Percentiles rank a stretch among this genome's conserved stretches.
Conservation (phyloP, 192 early-diverging fungal genomes). For the Backusella luteola region DNA sequence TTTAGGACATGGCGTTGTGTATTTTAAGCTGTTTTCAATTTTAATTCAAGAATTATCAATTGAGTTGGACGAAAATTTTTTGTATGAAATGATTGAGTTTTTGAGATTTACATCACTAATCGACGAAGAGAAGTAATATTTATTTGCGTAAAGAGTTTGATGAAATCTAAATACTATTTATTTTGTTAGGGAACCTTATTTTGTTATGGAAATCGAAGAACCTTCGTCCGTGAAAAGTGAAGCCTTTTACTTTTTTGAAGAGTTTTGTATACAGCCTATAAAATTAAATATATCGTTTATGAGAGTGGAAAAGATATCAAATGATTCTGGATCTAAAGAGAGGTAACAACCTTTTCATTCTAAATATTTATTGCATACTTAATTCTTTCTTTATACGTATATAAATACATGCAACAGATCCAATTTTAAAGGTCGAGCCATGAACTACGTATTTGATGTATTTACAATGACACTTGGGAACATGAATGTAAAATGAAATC, state of each 20-base stretch:
- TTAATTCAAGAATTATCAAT: conserved; percentile 83
- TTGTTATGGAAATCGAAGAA: conserved; percentile 27
- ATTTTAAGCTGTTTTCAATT: conserved; percentile 78
- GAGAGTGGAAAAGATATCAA: conserved; percentile 55
- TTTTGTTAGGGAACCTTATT: neutral
- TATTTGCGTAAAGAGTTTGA: no score
- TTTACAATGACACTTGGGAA: conserved; percentile 89
- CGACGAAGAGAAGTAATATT: no score
- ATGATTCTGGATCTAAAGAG: conserved; percentile 48
- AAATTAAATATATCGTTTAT: conserved; percentile 86
- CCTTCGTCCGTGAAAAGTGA: conserved; percentile 53
- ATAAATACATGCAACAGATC: neutral
- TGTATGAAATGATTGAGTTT: conserved; percentile 73
- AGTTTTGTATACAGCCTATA: conserved; percentile 81
- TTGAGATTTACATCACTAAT: conserved; percentile 58
- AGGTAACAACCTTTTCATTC: conserved; percentile 20
- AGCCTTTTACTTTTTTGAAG: conserved; percentile 79
- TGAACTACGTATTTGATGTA: conserved; percentile 59
- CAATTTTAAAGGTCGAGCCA: conserved; percentile 21
- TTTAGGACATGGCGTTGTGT: conserved; percentile 78
- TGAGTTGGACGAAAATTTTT: conserved; percentile 83
- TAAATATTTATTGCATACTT: neutral
- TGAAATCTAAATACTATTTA: no score
- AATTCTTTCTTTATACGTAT: neutral
- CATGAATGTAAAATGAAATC: conserved; percentile 52